Conservation (phyloP, 164 flowering plant species). For the Hamamelis virginiana region DNA sequence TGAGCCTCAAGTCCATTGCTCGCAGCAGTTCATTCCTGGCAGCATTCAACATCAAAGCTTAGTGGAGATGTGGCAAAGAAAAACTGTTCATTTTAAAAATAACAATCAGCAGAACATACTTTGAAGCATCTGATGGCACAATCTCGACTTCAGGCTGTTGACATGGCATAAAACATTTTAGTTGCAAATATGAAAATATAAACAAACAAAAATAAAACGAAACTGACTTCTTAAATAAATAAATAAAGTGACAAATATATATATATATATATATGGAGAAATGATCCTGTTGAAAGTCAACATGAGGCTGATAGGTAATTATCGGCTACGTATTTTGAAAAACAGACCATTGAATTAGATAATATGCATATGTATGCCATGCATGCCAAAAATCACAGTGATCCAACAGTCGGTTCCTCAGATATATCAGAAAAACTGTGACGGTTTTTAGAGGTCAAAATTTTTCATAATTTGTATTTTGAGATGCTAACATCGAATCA, state of each 20-base stretch:
- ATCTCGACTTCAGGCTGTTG: conserved; percentile 41
- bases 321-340: too few species aligned
- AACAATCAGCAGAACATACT: conserved; percentile 41
- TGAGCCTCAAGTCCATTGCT: conserved; percentile 77
- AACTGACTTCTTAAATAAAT: not conserved
- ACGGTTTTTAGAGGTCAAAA: too few species aligned
- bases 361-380: too few species aligned
- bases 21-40: conserved; percentile 80
- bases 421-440: too few species aligned
- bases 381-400: too few species aligned
- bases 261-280: too few species aligned
- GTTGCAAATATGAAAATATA: not conserved
- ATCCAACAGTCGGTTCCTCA: too few species aligned
- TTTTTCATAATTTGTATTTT: too few species aligned
- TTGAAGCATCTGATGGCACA: conserved; percentile 62
- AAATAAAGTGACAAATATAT: not conserved
- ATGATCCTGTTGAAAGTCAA: too few species aligned
- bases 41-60: conserved; percentile 9
- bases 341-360: too few species aligned
- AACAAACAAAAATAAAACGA: not conserved
- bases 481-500: too few species aligned
- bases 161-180: conserved; percentile 11
- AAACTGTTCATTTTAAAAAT: conserved; percentile 5
- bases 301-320: too few species aligned
- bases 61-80: conserved; percentile 5